Percentiles rank a stretch among this genome's conserved stretches.
Evolutionary conservation across 139 green algal species (phyloP).

Genomic region (Chlorella sp.): DNA sequence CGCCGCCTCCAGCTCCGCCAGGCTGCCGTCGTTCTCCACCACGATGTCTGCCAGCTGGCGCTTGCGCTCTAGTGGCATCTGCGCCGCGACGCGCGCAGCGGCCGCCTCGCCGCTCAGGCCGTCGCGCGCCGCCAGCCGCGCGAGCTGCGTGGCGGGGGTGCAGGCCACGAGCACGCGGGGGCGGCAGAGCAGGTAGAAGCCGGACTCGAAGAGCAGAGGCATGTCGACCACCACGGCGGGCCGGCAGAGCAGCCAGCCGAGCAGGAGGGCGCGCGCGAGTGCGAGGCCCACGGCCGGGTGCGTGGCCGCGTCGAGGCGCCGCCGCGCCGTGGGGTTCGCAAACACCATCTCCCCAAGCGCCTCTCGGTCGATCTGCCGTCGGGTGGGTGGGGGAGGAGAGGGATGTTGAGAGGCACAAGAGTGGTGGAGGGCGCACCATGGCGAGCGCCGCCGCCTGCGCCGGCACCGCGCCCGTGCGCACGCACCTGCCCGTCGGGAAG

Average conservation of each 20-base stretch:
- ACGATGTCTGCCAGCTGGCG: constrained; percentile 46
- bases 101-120: constrained; percentile 42
- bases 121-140: constrained; percentile 63
- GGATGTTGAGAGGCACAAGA: no score
- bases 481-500: constrained; percentile 44
- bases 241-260: constrained; percentile 48
- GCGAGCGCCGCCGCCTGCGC: no score
- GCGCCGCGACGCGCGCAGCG: constrained; percentile 48
- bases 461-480: no score
- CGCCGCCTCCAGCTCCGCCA: constrained; percentile 35
- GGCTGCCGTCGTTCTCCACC: constrained; percentile 62
- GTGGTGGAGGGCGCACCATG: no score
- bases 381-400: no score
- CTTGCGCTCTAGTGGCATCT: constrained; percentile 74
- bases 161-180: constrained; percentile 62
- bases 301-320: constrained; percentile 70
- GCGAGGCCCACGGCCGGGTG: constrained; percentile 66
- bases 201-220: constrained; percentile 87
- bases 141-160: constrained; percentile 47
- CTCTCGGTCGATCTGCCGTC: constrained; percentile 71
- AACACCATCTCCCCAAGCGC: constrained; percentile 71
- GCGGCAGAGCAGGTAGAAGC: constrained; percentile 34
- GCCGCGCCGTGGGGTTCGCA: constrained; percentile 39
- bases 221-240: constrained; percentile 76
- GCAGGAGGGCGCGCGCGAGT: constrained; percentile 48